phyloP scores from a whole-genome alignment of 2,329 filamentous ascomycete species.

The Diplodia intermedia region DNA sequence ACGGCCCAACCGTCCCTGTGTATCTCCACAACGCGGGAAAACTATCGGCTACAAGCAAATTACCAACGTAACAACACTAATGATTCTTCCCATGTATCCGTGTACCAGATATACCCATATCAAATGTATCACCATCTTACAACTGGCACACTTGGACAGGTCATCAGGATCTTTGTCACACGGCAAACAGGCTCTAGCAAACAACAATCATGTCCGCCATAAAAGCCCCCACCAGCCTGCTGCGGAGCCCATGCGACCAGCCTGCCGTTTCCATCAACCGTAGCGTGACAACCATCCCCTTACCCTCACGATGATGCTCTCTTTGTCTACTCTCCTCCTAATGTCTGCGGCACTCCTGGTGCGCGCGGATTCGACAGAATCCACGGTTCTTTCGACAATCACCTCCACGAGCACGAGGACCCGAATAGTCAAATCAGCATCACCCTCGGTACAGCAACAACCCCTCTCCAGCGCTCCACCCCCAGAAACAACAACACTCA shows the following conservation, averaged over 20 bases:
- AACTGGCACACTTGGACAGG: neutral
- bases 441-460: neutral
- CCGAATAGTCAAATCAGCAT: neutral
- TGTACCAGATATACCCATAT: neutral
- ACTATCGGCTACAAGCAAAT: slow-evolving; percentile 2
- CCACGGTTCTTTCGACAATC: no score
- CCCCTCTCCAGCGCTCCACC: neutral
- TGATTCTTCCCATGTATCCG: neutral
- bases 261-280: neutral
- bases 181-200: slow-evolving; percentile 6
- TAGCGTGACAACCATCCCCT: neutral
- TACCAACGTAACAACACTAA: slow-evolving; percentile 1
- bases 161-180: slow-evolving; percentile 6
- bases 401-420: slow-evolving; percentile 2
- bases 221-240: neutral
- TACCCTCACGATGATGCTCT: neutral
- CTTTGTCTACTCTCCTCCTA: neutral
- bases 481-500: neutral
- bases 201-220: slow-evolving; percentile 2
- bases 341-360: neutral
- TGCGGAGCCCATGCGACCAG: neutral
- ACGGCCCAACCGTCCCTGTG: neutral
- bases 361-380: neutral
- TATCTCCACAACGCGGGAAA: slow-evolving; percentile 15
- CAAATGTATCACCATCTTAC: neutral